These are phyloP conservation scores for Ganoderma boninense DNA, from an alignment of 1,284 basidiomycete species.

Conservation along the genomic window DNA sequence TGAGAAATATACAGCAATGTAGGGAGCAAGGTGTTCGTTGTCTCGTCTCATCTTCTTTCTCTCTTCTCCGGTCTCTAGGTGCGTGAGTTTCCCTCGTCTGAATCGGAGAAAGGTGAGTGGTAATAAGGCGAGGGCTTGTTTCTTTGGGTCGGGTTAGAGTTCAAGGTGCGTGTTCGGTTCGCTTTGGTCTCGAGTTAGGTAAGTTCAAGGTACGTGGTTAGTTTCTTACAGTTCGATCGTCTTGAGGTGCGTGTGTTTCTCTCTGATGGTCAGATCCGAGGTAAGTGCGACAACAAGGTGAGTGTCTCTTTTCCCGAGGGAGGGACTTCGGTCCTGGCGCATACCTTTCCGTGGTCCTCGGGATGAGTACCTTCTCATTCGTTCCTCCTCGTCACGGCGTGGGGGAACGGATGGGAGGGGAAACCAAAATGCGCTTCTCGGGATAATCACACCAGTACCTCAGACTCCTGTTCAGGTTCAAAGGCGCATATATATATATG, in stretches of 20 bases:
- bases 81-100: background rate
- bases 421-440: conserved; percentile 11
- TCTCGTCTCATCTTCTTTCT: background rate
- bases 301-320: background rate
- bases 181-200: background rate
- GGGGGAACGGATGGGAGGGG: background rate
- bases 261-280: background rate
- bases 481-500: no score
- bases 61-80: background rate
- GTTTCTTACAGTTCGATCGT: background rate
- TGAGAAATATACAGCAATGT: background rate
- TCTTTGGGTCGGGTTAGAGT: background rate
- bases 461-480: background rate
- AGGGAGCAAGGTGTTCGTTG: background rate
- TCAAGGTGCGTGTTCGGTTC: background rate
- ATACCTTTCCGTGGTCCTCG: conserved; percentile 7
- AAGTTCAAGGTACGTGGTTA: background rate
- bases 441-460: background rate
- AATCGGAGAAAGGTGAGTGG: background rate
- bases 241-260: background rate
- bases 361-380: conserved; percentile 3
- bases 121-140: background rate
- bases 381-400: background rate
- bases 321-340: conserved; percentile 5
- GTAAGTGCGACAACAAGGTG: background rate